phyloP scores from a whole-genome alignment of 1,284 basidiomycete species.

The Moesziomyces sp. region DNA sequence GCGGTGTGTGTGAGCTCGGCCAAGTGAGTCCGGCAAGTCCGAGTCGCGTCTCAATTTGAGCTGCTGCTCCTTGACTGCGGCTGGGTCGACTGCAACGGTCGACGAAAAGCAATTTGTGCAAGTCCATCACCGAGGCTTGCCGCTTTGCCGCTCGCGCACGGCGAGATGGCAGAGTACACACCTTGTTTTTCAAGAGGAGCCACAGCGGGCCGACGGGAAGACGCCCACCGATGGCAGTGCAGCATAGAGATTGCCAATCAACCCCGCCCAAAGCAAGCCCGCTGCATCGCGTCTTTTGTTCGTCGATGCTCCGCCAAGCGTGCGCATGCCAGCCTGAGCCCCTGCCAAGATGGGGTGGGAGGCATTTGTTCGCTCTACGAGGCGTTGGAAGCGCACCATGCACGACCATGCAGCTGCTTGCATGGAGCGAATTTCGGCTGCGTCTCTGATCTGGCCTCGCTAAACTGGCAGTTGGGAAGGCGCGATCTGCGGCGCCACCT shows the following conservation, averaged over 20 bases:
- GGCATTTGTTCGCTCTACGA: constrained; percentile 2
- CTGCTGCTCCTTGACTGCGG: too few species aligned
- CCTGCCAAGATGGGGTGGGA: constrained; percentile 2
- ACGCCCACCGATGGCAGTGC: background rate
- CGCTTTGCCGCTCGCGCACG: background rate
- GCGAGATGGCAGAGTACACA: background rate
- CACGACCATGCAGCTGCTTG: constrained; percentile 14
- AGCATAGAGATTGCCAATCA: background rate
- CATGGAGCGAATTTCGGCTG: constrained; percentile 1
- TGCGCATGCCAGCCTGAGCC: constrained; percentile 4
- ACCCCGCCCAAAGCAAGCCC: background rate
- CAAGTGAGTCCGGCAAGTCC: background rate
- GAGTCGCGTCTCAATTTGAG: background rate
- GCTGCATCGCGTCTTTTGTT: too few species aligned
- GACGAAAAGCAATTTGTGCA: background rate
- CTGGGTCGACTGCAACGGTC: too few species aligned
- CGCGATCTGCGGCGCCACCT: background rate
- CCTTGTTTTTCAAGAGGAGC: background rate
- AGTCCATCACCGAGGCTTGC: background rate
- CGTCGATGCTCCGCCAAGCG: background rate
- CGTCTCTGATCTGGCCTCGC: background rate
- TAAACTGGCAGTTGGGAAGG: too few species aligned
- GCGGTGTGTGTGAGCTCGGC: background rate
- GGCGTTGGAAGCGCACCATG: constrained; percentile 9
- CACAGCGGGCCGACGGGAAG: background rate